Conservation (phyloP, 2,329 filamentous ascomycete genomes). For the Torrubiellomyces zombiae region DNA sequence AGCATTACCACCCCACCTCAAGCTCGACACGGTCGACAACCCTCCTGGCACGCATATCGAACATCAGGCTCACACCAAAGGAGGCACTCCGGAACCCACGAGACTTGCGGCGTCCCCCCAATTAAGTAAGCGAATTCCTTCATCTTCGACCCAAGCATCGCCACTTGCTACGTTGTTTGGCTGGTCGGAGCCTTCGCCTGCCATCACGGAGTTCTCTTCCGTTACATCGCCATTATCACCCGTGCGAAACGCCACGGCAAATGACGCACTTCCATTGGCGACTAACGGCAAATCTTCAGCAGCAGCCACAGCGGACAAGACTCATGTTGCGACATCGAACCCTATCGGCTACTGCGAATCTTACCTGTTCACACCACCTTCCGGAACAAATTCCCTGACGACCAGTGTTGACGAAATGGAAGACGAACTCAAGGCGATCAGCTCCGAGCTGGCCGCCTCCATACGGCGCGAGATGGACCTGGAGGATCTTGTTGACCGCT, state of each 20-base stretch:
- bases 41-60: constrained; percentile 12
- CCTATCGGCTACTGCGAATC: constrained; percentile 33
- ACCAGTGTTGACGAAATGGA: constrained; percentile 71
- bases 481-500: constrained; percentile 78
- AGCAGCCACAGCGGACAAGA: constrained; percentile 12
- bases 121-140: constrained; percentile 37
- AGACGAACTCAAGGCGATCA: constrained; percentile 85
- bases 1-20: constrained; percentile 34
- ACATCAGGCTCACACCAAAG: constrained; percentile 7
- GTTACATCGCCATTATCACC: constrained; percentile 35
- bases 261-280: constrained; percentile 13
- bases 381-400: constrained; percentile 20
- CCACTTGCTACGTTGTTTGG: constrained; percentile 36
- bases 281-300: constrained; percentile 2
- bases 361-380: constrained; percentile 32
- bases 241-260: constrained; percentile 16
- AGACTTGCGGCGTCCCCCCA: constrained; percentile 16
- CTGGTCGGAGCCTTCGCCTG: constrained; percentile 31
- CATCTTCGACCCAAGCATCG: constrained; percentile 30
- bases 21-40: constrained; percentile 25
- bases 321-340: constrained; percentile 24
- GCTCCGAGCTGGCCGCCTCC: constrained; percentile 77
- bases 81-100: constrained; percentile 13
- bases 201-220: constrained; percentile 34
- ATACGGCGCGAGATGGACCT: constrained; percentile 93